Percentiles rank a stretch among this genome's conserved stretches.
These are phyloP conservation scores for Coemansia sp. DNA, from an alignment of 192 early-diverging fungal species.

Conservation along the genomic window DNA sequence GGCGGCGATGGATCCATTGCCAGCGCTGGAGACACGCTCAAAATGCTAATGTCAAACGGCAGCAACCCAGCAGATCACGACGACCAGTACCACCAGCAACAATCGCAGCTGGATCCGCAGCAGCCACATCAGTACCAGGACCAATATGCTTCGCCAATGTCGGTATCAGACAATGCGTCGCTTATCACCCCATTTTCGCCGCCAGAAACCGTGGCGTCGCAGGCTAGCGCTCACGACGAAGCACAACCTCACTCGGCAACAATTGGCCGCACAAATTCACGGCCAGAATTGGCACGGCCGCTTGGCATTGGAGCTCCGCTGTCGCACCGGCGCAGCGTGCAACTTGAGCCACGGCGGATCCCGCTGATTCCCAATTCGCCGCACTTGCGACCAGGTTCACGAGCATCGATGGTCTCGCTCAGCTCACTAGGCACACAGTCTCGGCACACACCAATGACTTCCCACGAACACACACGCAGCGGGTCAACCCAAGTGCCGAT, in stretches of 20 bases:
- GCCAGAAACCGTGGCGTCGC: slow-evolving; percentile 29
- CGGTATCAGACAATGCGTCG: slow-evolving; percentile 5
- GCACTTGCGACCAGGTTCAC: slow-evolving; percentile 28
- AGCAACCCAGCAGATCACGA: slow-evolving; percentile 31
- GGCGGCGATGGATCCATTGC: slow-evolving; percentile 25
- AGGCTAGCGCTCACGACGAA: slow-evolving; percentile 18
- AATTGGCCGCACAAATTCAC: neutral
- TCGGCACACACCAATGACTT: no score
- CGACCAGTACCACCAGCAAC: neutral
- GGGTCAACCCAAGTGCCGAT: neutral
- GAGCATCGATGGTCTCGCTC: slow-evolving; percentile 29
- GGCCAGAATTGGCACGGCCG: slow-evolving; percentile 6
- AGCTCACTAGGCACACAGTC: neutral
- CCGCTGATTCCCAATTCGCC: slow-evolving; percentile 38
- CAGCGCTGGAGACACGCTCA: slow-evolving; percentile 43
- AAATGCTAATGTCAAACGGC: slow-evolving; percentile 36
- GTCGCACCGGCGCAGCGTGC: slow-evolving; percentile 22
- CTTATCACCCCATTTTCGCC: slow-evolving; percentile 32
- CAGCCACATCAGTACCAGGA: slow-evolving; percentile 17
- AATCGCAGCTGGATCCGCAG: slow-evolving; percentile 13
- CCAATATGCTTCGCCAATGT: slow-evolving; percentile 1
- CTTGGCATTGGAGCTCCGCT: neutral
- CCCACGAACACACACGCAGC: neutral
- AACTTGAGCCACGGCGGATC: slow-evolving; percentile 21
- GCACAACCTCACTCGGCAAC: neutral